Evolutionary conservation across 2,329 filamentous ascomycete genomes (phyloP).

Genomic region (Diaporthe caulivora): DNA sequence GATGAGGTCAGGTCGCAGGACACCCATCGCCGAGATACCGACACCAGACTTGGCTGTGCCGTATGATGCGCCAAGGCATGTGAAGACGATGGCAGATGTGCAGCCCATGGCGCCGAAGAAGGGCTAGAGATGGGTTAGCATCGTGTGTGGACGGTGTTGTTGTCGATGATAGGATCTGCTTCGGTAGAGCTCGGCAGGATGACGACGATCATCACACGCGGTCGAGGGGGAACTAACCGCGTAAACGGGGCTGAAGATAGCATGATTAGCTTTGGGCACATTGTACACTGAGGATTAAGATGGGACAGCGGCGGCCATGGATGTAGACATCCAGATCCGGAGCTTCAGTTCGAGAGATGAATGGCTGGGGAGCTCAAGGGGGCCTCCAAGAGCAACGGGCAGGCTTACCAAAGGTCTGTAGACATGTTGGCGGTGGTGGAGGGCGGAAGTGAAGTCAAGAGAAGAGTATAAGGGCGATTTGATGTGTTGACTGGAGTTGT

Average conservation of each 20-base stretch:
- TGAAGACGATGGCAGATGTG: constrained; percentile 71
- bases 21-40: constrained; percentile 98
- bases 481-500: constrained; percentile 35
- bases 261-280: constrained; percentile 59
- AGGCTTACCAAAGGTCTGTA: constrained; percentile 84
- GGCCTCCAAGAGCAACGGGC: constrained; percentile 49
- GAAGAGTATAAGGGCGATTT: constrained; percentile 33
- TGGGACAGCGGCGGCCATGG: constrained; percentile 24
- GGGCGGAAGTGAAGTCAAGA: constrained; percentile 38
- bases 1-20: constrained; percentile 96
- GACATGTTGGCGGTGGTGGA: constrained; percentile 72
- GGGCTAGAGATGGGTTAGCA: constrained; percentile 65
- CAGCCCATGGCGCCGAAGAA: constrained; percentile 99
- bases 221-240: constrained; percentile 80
- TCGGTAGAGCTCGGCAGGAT: constrained; percentile 45
- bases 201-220: constrained; percentile 34
- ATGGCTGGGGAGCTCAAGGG: constrained; percentile 43
- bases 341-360: constrained; percentile 38
- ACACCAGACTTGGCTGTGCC: constrained; percentile 97
- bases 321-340: constrained; percentile 46
- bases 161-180: constrained; percentile 39
- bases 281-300: constrained; percentile 38
- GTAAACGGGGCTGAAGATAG: constrained; percentile 85
- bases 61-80: constrained; percentile 62
- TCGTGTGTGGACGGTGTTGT: constrained; percentile 36